Percentiles rank a stretch among this genome's conserved stretches.
Evolutionary conservation across 148 eudicot species (phyloP).

Genomic region (Chenopodium formosanum): DNA sequence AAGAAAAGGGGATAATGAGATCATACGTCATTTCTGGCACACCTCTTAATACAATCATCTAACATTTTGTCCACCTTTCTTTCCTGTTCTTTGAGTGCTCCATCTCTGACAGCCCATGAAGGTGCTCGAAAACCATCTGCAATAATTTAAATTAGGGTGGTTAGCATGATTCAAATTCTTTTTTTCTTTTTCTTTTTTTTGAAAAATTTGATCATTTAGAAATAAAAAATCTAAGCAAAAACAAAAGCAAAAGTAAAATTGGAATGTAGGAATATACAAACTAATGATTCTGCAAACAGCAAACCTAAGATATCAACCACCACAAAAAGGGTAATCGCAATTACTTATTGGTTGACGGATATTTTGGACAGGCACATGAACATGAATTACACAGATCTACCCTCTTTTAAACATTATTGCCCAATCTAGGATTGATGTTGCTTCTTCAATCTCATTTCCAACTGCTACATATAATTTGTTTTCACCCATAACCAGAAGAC

Average conservation of each 20-base stretch:
- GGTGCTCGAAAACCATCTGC: conserved; percentile 59
- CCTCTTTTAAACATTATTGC: no score
- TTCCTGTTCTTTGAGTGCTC: conserved; percentile 50
- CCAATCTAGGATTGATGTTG: no score
- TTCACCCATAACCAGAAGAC: conserved; percentile 1
- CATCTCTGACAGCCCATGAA: conserved; percentile 33
- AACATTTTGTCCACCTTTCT: conserved; percentile 40
- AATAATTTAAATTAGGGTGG: background rate
- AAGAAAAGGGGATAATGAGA: background rate
- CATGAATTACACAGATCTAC: no score
- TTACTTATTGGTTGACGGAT: conserved; percentile 33
- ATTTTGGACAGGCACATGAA: background rate
- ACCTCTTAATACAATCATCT: conserved; percentile 41
- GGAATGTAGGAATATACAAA: no score
- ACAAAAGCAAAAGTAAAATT: no score
- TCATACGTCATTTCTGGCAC: conserved; percentile 57
- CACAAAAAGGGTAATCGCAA: background rate
- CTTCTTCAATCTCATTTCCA: no score
- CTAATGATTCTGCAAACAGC: no score
- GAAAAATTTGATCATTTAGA: no score
- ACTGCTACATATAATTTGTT: no score
- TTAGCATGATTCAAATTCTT: no score
- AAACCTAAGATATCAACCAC: no score
- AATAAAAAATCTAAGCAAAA: background rate
- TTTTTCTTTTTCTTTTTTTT: no score